Evolutionary conservation across 495 filamentous ascomycete genomes (phyloP).

Genomic region (Neurospora sp.): DNA sequence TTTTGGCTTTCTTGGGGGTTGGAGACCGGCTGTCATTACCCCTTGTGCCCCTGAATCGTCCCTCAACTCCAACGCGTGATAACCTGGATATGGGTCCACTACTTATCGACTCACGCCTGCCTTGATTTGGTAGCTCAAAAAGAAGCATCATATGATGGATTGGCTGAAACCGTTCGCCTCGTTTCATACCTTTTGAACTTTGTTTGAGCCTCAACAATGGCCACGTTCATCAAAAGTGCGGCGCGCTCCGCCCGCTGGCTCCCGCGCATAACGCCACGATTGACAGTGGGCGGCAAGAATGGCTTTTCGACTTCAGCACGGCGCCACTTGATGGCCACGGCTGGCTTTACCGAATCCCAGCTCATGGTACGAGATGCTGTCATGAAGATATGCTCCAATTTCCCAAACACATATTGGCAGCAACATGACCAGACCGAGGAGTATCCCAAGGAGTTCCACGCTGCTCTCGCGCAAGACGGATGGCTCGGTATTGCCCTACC

Average conservation of each 20-base stretch:
- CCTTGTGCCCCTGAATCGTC: neutral
- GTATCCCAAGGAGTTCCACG: conserved; percentile 65
- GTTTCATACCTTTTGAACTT: neutral
- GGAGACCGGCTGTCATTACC: neutral
- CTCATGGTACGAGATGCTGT: conserved; percentile 63
- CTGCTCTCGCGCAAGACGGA: conserved; percentile 65
- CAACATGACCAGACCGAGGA: conserved; percentile 54
- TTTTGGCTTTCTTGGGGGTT: neutral
- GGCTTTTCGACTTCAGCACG: conserved; percentile 17
- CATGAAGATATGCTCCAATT: conserved; percentile 54
- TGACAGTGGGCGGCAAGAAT: neutral
- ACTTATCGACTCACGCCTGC: neutral
- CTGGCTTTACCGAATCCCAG: conserved; percentile 62
- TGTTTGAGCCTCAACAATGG: neutral
- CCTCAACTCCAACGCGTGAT: neutral
- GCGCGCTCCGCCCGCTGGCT: neutral
- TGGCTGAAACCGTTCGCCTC: neutral
- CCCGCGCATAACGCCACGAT: neutral
- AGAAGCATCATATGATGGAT: neutral
- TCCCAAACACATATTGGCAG: conserved; percentile 59
- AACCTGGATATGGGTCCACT: neutral
- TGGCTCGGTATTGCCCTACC: conserved; percentile 76
- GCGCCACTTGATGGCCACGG: conserved; percentile 53
- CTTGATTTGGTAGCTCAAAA: neutral
- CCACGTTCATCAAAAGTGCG: neutral